These are phyloP conservation scores for Penstemon barbatus DNA, from an alignment of 257 asterid genomes.

Conservation along the genomic window DNA sequence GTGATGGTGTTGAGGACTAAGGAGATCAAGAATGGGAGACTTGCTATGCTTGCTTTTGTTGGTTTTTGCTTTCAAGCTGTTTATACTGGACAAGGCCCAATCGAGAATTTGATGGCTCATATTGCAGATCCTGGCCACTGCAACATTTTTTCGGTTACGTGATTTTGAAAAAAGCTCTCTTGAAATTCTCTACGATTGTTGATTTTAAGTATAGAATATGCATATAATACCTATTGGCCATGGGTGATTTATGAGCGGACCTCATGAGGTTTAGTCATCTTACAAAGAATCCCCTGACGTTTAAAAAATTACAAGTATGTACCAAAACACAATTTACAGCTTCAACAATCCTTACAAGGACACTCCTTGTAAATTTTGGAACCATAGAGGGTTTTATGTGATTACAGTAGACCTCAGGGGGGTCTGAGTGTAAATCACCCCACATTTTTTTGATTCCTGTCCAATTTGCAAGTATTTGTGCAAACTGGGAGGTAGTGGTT, in stretches of 20 bases:
- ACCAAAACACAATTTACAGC: too few species aligned
- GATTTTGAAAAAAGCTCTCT: not conserved
- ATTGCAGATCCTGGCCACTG: slow-evolving; percentile 88
- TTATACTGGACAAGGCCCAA: slow-evolving; percentile 68
- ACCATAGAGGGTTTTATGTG: too few species aligned
- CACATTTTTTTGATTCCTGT: not conserved
- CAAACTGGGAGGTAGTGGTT: not conserved
- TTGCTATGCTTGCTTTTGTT: slow-evolving; percentile 83
- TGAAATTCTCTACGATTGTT: not conserved
- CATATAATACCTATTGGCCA: not conserved
- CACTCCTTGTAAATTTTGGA: too few species aligned
- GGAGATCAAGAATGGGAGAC: slow-evolving; percentile 87
- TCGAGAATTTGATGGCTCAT: slow-evolving; percentile 72
- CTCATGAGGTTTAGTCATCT: too few species aligned
- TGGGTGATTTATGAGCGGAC: too few species aligned
- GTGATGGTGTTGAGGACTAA: slow-evolving; percentile 86
- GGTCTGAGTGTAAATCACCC: too few species aligned
- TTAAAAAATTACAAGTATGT: too few species aligned
- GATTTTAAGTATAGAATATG: not conserved
- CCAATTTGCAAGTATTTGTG: not conserved
- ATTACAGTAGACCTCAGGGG: too few species aligned
- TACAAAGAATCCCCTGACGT: too few species aligned
- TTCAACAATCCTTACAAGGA: too few species aligned
- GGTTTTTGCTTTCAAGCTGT: slow-evolving; percentile 86
- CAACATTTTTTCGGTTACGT: slow-evolving; percentile 65